These are phyloP conservation scores for Heliamphora exappendiculata DNA, from an alignment of 148 eudicot species.

Conservation along the genomic window DNA sequence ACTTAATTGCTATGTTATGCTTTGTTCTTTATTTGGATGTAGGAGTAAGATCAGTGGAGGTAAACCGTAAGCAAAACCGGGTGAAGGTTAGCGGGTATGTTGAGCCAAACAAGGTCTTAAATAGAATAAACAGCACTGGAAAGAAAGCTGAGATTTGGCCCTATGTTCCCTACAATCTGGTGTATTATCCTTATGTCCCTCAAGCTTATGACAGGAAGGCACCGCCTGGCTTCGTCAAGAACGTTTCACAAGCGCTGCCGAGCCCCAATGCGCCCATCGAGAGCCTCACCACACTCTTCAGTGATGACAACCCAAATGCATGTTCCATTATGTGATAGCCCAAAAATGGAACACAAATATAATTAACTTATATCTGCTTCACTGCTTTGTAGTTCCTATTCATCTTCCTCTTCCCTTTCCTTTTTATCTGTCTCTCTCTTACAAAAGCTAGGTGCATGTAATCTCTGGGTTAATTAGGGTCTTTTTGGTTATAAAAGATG, in stretches of 20 bases:
- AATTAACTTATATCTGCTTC: too few relatives aligned
- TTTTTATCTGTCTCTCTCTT: too few relatives aligned
- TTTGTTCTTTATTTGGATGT: not conserved
- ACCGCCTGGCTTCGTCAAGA: slow-evolving; percentile 39
- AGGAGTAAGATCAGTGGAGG: slow-evolving; percentile 49
- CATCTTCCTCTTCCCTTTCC: too few relatives aligned
- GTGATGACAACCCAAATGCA: slow-evolving; percentile 50
- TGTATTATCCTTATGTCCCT: slow-evolving; percentile 42
- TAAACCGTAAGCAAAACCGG: slow-evolving; percentile 30
- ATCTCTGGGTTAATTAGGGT: too few relatives aligned
- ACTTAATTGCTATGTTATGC: too few relatives aligned
- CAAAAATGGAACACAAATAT: too few relatives aligned
- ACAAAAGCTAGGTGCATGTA: too few relatives aligned
- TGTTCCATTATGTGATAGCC: slow-evolving; percentile 51
- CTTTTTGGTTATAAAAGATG: too few relatives aligned
- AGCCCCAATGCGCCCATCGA: slow-evolving; percentile 24
- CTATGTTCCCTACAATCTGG: slow-evolving; percentile 41
- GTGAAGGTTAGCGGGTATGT: slow-evolving; percentile 44
- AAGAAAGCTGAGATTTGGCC: slow-evolving; percentile 60
- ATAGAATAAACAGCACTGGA: slow-evolving; percentile 28
- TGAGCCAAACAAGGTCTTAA: slow-evolving; percentile 45
- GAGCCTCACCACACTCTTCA: slow-evolving; percentile 29
- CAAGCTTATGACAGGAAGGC: slow-evolving; percentile 52
- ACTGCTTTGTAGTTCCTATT: too few relatives aligned
- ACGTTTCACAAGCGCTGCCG: slow-evolving; percentile 32